Evolutionary conservation across 805 yeast genomes (phyloP).

Genomic region (Metschnikowia baotianmanensis): DNA sequence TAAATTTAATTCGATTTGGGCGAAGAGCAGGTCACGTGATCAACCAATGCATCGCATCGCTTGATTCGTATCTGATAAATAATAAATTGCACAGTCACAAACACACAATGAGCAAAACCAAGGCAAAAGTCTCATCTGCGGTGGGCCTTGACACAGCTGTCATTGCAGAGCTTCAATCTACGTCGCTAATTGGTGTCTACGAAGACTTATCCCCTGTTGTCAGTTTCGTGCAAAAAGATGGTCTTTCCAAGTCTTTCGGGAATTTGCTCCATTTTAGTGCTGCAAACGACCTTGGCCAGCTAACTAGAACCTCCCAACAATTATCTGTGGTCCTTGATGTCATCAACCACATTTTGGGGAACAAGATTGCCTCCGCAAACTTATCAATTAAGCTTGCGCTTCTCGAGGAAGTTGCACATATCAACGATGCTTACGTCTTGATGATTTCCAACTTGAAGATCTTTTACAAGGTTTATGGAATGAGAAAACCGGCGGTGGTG

Average conservation of each 20-base stretch:
- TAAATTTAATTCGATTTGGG: too few species aligned
- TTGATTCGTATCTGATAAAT: background rate
- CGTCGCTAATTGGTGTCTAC: slow-evolving; percentile 13
- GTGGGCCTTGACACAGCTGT: slow-evolving; percentile 15
- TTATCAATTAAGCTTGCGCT: slow-evolving; percentile 14
- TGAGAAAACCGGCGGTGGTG: slow-evolving; percentile 55
- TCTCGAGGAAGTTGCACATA: slow-evolving; percentile 20
- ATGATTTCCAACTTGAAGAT: slow-evolving; percentile 56
- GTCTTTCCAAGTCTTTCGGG: slow-evolving; percentile 33
- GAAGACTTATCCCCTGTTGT: slow-evolving; percentile 20
- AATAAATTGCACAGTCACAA: background rate
- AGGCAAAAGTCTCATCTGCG: background rate
- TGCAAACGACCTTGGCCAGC: slow-evolving; percentile 50
- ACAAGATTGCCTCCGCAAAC: slow-evolving; percentile 14
- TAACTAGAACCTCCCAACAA: slow-evolving; percentile 40
- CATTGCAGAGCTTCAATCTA: slow-evolving; percentile 11
- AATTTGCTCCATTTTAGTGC: slow-evolving; percentile 45
- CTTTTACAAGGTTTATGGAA: slow-evolving; percentile 64
- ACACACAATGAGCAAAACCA: slow-evolving; percentile 4
- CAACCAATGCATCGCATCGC: slow-evolving; percentile 7
- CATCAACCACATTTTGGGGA: slow-evolving; percentile 19
- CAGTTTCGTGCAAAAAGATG: slow-evolving; percentile 27
- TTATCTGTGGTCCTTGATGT: slow-evolving; percentile 34
- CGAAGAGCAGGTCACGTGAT: too few species aligned
- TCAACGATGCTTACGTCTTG: slow-evolving; percentile 44